Base-by-base conservation (phyloP, 2,329 filamentous ascomycete genomes). In the Neobulgaria alba region DNA sequence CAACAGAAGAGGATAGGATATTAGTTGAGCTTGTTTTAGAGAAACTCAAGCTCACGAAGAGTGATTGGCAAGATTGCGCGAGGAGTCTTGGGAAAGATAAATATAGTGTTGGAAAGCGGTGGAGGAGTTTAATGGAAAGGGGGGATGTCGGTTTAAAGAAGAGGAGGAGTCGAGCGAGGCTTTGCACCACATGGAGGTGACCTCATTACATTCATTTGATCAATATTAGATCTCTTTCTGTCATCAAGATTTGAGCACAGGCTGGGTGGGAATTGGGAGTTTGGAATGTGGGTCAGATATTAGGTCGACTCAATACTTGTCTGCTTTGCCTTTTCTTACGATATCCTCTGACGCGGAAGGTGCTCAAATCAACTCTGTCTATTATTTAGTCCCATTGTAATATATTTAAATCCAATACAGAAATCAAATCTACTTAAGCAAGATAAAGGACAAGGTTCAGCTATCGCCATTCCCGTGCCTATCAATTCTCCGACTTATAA, bases 21-120 rank as follows among this genome's bases (percentile, higher is more conserved):
- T 65, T 83, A 2, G 74, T 82, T n/a, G 77, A 82, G 60, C 67
- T 82, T 14, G 75, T 83, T 29, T 65, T 82, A 4, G 76, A 79
- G 57, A 82, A 82, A 63, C 66, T 82, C 41, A 73, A 73, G 61
- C 66, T 83, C 16, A 72, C 71, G 51, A 79, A 76, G 60, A 67
- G 69, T 37, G 77, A 82, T 43, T 82, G 77, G 78, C 74, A 79
- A 44, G 77, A 82, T 56, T 82, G 77, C 58, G 78, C 77, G 32
- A 67, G 75, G 44, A 77, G 67, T 49, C 64, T 82, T 5, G 77
- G 78, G 46, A 75, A 72, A 52, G 75, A 80, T 60, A 66, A 73
- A 38, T 64, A 68, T 43, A 73, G 68, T 44, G 65, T 80, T 33
- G 72, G 71, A 31, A 65, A 70, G 37, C 64, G 79, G 51, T 83